Base-by-base conservation (phyloP, 2,329 filamentous ascomycete species). In the Sporothrix dimorphospora region DNA sequence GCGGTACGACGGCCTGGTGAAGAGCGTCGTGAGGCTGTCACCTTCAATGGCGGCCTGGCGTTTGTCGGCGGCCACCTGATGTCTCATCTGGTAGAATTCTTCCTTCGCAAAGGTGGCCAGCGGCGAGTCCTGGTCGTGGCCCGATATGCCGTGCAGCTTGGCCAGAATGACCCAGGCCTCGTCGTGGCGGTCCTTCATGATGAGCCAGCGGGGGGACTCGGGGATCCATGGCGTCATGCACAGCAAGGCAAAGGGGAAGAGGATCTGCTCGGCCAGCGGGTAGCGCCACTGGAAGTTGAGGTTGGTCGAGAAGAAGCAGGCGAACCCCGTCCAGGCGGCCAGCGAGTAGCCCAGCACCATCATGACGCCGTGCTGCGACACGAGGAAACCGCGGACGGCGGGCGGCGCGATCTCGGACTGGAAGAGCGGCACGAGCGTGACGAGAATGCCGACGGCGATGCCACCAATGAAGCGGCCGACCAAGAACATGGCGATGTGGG, bases 281-380 rank as follows among this genome's bases (percentile, higher is more conserved):
- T 85, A 81, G 2, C 83, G 80, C 82, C 82, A 84, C 21, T 81
- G 79, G 7, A 82, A 79, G 0, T 78, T 75, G 0, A 77, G n/a
- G 27, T 53, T 80, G 3, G 79, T 75, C 16, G 77, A 77, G n/a
- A 78, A 78, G n/a, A 76, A 79, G 21, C 79, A 78, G 1, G 79
- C 82, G 69, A 79, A 83, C 53, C 83, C 82, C 0, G 81, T 75
- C 79, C 78, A 81, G 19, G 61, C 63, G 1, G 61, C 69, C 6
- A 71, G 19, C 0, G 47, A 11, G 47, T 70, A 70, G 38, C 59
- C 67, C 4, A 63, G 11, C 1, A 71, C 27, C 34, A 71, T 6
- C 5, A 57, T 16, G n/a, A 42, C 49, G 47, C 51, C 70, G 51
- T 70, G 69, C 49, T 81, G 79, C 2, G 76, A 77, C 11, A 80